Conservation (phyloP, 139 green algal genomes). For the Chlamydomonas sp. region DNA sequence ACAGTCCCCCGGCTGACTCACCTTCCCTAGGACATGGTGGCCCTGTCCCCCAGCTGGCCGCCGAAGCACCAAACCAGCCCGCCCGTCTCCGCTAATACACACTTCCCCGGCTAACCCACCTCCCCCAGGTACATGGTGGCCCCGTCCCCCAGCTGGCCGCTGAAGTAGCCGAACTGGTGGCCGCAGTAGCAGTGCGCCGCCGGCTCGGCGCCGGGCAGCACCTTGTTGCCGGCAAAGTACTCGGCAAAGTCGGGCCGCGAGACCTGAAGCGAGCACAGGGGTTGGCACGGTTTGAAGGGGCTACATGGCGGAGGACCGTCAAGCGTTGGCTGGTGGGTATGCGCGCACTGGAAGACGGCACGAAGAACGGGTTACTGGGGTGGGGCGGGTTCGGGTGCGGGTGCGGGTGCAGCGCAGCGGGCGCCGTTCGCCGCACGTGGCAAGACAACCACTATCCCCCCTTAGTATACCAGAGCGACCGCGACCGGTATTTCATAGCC, state of each 20-base stretch:
- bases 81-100: neutral
- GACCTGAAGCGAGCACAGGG: neutral
- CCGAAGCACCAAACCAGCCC: slow-evolving; percentile 38
- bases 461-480: too few relatives aligned
- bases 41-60: slow-evolving; percentile 68
- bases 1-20: slow-evolving; percentile 7
- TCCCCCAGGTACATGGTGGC: slow-evolving; percentile 71
- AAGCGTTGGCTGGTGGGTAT: neutral
- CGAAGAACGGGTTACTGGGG: too few relatives aligned
- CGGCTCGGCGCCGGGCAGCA: slow-evolving; percentile 57
- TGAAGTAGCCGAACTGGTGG: slow-evolving; percentile 68
- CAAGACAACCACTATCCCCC: too few relatives aligned
- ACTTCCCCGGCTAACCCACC: slow-evolving; percentile 40
- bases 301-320: neutral
- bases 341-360: too few relatives aligned
- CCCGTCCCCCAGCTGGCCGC: slow-evolving; percentile 72
- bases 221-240: slow-evolving; percentile 56
- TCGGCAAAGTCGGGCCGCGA: slow-evolving; percentile 48
- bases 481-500: too few relatives aligned
- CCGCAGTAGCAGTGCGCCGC: slow-evolving; percentile 75
- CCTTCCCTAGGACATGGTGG: slow-evolving; percentile 68
- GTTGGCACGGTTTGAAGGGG: neutral
- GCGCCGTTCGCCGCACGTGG: too few relatives aligned
- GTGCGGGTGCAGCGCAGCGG: too few relatives aligned
- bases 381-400: too few relatives aligned